phyloP scores from a whole-genome alignment of 2,329 filamentous ascomycete genomes.

The Hypoxylon sp. region DNA sequence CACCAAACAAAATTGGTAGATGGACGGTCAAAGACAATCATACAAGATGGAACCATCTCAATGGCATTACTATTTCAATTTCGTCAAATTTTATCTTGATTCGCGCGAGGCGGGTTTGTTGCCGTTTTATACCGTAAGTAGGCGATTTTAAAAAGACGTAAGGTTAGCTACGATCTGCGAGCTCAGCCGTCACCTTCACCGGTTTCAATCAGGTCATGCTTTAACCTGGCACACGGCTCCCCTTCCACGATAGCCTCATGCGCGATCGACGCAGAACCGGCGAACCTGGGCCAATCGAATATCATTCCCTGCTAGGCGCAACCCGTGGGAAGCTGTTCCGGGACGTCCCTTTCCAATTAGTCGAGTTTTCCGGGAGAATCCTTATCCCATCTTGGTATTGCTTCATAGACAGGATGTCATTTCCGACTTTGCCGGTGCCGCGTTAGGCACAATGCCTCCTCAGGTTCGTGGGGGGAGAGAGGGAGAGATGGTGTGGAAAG shows the following conservation, averaged over 20 bases:
- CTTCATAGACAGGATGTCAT: constrained; percentile 28
- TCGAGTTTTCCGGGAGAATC: constrained; percentile 25
- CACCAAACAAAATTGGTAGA: constrained; percentile 1
- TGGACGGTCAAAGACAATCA: constrained; percentile 3
- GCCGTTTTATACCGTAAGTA: constrained; percentile 27
- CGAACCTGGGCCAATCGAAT: constrained; percentile 27
- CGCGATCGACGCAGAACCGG: constrained; percentile 22
- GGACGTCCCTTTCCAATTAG: constrained; percentile 33
- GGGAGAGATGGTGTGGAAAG: constrained; percentile 7
- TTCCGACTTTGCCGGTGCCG: constrained; percentile 42
- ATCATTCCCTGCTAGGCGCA: constrained; percentile 10
- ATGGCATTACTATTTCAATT: neutral
- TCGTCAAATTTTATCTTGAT: constrained; percentile 15
- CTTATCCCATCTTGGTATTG: constrained; percentile 34
- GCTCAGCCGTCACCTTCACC: constrained; percentile 21
- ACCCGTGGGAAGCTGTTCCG: constrained; percentile 33
- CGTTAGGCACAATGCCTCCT: constrained; percentile 36
- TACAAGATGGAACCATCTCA: constrained; percentile 5
- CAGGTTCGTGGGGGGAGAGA: constrained; percentile 34
- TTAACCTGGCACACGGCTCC: constrained; percentile 26
- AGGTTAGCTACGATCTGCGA: constrained; percentile 17
- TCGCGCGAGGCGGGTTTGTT: constrained; percentile 14
- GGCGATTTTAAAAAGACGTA: constrained; percentile 14
- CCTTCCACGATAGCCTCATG: constrained; percentile 35
- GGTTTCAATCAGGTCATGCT: constrained; percentile 28